Evolutionary conservation across 768 basidiomycete genomes (phyloP), one percentile per base, ranked within the genome.

Genomic region (Phanerochaete carnosa): DNA sequence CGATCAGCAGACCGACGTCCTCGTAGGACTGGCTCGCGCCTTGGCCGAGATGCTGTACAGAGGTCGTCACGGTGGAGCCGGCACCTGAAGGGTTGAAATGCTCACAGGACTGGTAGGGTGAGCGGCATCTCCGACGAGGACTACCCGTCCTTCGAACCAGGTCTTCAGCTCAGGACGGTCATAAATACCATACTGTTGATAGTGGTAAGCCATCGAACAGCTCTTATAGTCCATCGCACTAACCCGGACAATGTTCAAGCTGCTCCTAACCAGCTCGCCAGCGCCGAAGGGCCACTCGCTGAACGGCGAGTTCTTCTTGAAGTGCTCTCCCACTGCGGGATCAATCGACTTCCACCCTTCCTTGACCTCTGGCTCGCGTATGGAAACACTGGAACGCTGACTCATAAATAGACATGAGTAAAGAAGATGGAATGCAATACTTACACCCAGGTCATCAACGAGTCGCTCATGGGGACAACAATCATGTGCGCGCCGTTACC

Each of bases 1-100:
- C 69, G 8, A 72, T 63, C 22, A 80, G 66, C 58, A 72, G 70
- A 55, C 74, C 74, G 22, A 74, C 67, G 63, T 80, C 79, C 62
- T 79, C 78, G 59, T 78, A 74, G 0, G 79, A 75, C 64, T 79
- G 77, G 65, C 79, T 80, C 15, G 79, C 77, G 25, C 78, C 79
- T 69, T 80, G 78, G 0, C 79, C 79, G n/a, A 80, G 73, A 59
- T 80, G 79, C 78, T 79, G 58, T 25, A 12, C 1, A 30, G 45
- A 1, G 39, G n/a, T 39, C 16, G 50, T 57, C 15, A 50, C n/a
- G n/a, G n/a, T n/a, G n/a, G n/a, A n/a, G n/a, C n/a, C n/a, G n/a
- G n/a, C n/a, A n/a, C n/a, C n/a, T n/a, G n/a, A n/a, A 11, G 23
- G 19, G 15, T 22, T 13, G 12, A 4, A 6, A n/a, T 1, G 66